phyloP scores from a whole-genome alignment of 2,329 filamentous ascomycete genomes.

The Lizonia empirigonia region DNA sequence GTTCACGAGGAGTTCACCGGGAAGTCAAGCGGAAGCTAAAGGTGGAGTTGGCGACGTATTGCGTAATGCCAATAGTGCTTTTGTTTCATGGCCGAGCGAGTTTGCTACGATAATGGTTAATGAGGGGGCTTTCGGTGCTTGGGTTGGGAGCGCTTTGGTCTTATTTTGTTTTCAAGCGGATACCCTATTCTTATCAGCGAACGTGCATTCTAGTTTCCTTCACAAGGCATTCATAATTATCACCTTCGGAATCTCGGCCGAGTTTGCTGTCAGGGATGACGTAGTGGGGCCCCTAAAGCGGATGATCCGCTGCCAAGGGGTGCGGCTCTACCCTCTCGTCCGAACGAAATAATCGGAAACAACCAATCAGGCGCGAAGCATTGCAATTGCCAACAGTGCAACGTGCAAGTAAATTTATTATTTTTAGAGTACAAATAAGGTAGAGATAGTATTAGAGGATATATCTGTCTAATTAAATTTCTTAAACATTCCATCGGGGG shows the following conservation, averaged over 20 bases:
- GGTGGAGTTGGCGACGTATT: no score
- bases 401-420: no score
- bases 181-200: constrained; percentile 14
- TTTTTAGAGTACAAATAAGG: no score
- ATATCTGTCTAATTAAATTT: no score
- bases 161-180: constrained; percentile 9
- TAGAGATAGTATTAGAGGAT: no score
- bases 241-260: constrained; percentile 12
- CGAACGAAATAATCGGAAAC: no score
- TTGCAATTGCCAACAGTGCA: no score
- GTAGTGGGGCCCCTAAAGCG: constrained; percentile 2
- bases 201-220: background rate
- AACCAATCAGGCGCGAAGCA: no score
- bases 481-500: no score
- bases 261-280: constrained; percentile 1
- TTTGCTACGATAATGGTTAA: constrained; percentile 4
- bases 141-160: background rate
- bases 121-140: background rate
- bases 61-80: background rate
- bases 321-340: constrained; percentile 8
- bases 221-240: no score
- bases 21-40: background rate
- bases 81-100: background rate
- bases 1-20: constrained; percentile 5
- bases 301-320: constrained; percentile 11